phyloP scores from a whole-genome alignment of 345 rosid species.

The Acer yangbiense region DNA sequence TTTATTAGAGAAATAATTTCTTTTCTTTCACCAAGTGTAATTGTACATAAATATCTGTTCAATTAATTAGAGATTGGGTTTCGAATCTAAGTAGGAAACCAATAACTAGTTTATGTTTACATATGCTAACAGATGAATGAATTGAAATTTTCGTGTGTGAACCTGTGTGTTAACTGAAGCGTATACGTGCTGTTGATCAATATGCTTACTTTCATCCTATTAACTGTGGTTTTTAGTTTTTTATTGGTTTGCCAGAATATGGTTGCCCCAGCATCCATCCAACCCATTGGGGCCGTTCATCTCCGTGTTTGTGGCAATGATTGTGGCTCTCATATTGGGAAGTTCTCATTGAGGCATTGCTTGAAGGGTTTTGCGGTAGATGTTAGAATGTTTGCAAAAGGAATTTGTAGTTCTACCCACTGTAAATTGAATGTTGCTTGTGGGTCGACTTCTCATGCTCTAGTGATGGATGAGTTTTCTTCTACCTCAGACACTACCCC shows the following conservation, averaged over 20 bases:
- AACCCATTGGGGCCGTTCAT: conserved; percentile 19
- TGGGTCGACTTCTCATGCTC: conserved; percentile 19
- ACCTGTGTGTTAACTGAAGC: no score
- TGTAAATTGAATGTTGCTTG: conserved; percentile 2
- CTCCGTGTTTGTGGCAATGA: conserved; percentile 6
- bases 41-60: no score
- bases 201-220: background rate
- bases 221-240: background rate
- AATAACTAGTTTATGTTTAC: no score
- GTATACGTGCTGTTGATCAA: background rate
- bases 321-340: conserved; percentile 14
- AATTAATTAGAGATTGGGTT: no score
- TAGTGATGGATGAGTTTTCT: conserved; percentile 14
- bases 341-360: conserved; percentile 8
- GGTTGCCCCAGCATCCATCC: conserved; percentile 18
- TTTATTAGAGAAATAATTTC: no score
- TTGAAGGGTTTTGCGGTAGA: conserved; percentile 22
- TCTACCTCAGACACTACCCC: background rate
- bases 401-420: conserved; percentile 10
- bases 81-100: no score
- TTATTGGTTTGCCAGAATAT: conserved; percentile 5
- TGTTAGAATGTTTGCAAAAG: conserved; percentile 7
- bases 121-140: no score
- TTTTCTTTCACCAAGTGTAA: background rate
- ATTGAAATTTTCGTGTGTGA: no score